Percentiles rank a stretch among this genome's conserved stretches.
Conservation (phyloP, 139 green algal genomes). For the Dunaliella sp. region DNA sequence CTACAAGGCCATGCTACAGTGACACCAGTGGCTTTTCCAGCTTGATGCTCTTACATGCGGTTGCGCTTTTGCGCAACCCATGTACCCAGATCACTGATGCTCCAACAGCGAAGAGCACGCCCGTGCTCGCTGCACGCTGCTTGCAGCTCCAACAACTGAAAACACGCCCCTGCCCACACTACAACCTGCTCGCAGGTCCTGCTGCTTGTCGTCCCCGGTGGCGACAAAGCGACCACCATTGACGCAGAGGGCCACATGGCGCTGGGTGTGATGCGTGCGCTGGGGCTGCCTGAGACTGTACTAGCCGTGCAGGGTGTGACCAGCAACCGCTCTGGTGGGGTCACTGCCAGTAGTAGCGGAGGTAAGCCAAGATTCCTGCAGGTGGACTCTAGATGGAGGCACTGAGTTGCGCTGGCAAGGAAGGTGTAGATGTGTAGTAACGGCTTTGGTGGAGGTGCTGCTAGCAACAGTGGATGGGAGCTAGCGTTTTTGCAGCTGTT, state of each 20-base stretch:
- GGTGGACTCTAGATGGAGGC: too few relatives aligned
- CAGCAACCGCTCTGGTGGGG: neutral
- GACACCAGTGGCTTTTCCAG: neutral
- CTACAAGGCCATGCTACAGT: too few relatives aligned
- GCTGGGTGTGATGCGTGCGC: slow-evolving; percentile 63
- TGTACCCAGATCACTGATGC: neutral
- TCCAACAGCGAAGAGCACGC: neutral
- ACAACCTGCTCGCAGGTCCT: slow-evolving; percentile 46
- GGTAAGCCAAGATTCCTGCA: too few relatives aligned
- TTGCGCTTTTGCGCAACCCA: neutral
- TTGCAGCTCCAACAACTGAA: neutral
- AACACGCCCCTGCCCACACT: neutral
- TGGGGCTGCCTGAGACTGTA: slow-evolving; percentile 71
- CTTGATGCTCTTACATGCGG: neutral
- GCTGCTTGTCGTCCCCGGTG: slow-evolving; percentile 59
- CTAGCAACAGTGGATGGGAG: too few relatives aligned
- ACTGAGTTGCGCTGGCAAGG: too few relatives aligned
- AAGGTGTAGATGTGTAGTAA: too few relatives aligned
- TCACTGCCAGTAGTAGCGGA: too few relatives aligned
- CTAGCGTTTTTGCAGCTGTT: too few relatives aligned
- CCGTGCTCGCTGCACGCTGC: neutral
- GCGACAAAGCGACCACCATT: slow-evolving; percentile 29
- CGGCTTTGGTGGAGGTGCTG: too few relatives aligned
- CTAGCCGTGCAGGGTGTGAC: slow-evolving; percentile 43
- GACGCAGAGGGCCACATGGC: slow-evolving; percentile 52